These are phyloP conservation scores for Castanopsis chinensis DNA, from an alignment of 306 rosid genomes.

Conservation along the genomic window DNA sequence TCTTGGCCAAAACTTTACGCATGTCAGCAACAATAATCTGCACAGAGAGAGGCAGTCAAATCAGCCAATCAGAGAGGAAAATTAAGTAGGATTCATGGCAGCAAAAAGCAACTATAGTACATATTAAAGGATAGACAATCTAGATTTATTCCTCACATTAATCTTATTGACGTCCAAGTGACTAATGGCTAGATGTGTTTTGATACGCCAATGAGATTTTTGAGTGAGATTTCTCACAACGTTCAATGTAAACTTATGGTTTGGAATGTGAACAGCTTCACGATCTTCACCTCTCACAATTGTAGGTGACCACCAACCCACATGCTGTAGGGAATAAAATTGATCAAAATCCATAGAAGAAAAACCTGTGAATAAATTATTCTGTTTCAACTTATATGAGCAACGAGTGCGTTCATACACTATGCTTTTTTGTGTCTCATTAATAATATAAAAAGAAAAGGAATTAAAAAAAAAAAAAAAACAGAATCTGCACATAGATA, in stretches of 20 bases:
- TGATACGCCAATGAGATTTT: constrained; percentile 97
- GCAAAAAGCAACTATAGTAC: constrained; percentile 9
- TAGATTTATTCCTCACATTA: constrained; percentile 49
- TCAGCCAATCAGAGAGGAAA: constrained; percentile 2
- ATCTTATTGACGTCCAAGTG: constrained; percentile 91
- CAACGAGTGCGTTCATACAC: neutral
- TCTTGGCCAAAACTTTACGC: constrained; percentile 95
- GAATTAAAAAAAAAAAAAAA: neutral
- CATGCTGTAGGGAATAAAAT: constrained; percentile 63
- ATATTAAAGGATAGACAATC: constrained; percentile 4
- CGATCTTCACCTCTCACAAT: constrained; percentile 95
- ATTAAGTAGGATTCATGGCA: constrained; percentile 8
- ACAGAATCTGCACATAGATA: neutral
- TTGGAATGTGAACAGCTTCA: constrained; percentile 97
- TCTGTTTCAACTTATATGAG: neutral
- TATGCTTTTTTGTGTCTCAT: neutral
- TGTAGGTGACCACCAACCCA: constrained; percentile 99
- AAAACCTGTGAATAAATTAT: constrained; percentile 5
- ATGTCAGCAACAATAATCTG: constrained; percentile 95
- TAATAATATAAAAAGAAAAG: neutral
- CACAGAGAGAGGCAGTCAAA: constrained; percentile 23
- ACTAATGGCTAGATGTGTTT: constrained; percentile 88
- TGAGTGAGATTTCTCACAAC: constrained; percentile 89
- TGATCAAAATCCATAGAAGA: constrained; percentile 20
- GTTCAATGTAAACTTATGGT: constrained; percentile 89